phyloP scores from a whole-genome alignment of 176 grass and related monocot genomes.

The Coix lacrymajobi region DNA sequence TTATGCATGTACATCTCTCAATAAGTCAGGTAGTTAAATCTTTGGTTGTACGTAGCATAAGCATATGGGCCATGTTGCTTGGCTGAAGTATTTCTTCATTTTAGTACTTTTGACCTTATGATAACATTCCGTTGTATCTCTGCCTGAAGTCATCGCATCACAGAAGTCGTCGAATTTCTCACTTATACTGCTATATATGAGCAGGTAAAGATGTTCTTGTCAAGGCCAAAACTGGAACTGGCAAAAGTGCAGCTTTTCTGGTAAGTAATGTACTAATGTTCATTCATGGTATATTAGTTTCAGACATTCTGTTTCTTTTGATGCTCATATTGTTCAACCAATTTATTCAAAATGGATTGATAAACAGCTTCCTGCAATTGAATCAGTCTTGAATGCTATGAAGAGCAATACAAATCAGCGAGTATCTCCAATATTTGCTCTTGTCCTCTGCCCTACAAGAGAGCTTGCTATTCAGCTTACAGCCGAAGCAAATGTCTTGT shows the following conservation, averaged over 20 bases:
- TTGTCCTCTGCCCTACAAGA: conserved; percentile 87
- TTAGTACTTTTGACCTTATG: background rate
- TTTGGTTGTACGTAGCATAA: background rate
- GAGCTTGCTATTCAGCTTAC: conserved; percentile 88
- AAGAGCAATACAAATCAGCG: conserved; percentile 52
- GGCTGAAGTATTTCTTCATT: conserved; percentile 2
- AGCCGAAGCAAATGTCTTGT: conserved; percentile 80
- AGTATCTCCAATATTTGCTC: conserved; percentile 72
- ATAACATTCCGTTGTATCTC: background rate
- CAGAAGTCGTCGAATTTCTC: background rate
- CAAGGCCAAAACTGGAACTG: conserved; percentile 91
- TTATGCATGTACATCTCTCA: background rate
- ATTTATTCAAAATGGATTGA: conserved; percentile 53
- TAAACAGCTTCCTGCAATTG: conserved; percentile 98
- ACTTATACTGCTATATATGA: background rate
- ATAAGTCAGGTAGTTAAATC: background rate
- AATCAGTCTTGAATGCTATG: conserved; percentile 80
- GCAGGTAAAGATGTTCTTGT: conserved; percentile 92
- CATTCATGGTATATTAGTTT: conserved; percentile 12
- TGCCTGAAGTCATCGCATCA: background rate
- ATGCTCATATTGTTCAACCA: conserved; percentile 4
- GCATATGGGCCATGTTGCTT: background rate
- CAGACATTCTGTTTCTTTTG: conserved; percentile 13
- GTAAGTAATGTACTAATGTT: conserved; percentile 49
- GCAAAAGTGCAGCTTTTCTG: conserved; percentile 95